phyloP scores from a whole-genome alignment of 2,329 filamentous ascomycete genomes.

The Monilinia aucupariae region DNA sequence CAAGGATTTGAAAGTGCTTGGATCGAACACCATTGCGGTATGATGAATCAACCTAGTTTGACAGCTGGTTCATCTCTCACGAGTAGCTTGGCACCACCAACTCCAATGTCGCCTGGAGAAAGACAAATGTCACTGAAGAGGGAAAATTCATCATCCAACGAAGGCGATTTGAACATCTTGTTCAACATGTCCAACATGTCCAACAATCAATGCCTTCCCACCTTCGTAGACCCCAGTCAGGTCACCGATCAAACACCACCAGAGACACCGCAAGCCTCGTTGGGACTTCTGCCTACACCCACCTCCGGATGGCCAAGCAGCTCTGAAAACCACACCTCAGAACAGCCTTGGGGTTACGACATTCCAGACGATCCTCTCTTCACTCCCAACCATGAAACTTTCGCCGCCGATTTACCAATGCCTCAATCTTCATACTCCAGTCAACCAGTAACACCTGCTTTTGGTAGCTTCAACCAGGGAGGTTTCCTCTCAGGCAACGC shows the following conservation, averaged over 20 bases:
- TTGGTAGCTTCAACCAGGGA: conserved; percentile 29
- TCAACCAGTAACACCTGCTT: conserved; percentile 34
- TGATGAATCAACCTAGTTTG: conserved; percentile 25
- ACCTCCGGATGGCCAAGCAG: conserved; percentile 20
- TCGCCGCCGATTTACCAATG: conserved; percentile 29
- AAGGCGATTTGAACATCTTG: conserved; percentile 24
- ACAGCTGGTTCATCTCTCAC: conserved; percentile 29
- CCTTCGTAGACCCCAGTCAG: neutral
- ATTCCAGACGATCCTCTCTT: conserved; percentile 31
- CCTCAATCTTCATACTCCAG: conserved; percentile 30
- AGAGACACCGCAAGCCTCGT: conserved; percentile 29
- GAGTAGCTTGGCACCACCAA: conserved; percentile 34
- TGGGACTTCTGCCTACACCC: conserved; percentile 19
- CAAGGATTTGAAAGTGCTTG: conserved; percentile 30
- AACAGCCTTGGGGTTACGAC: conserved; percentile 28
- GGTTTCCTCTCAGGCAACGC: conserved; percentile 21
- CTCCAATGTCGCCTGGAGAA: conserved; percentile 33
- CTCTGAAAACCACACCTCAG: conserved; percentile 20
- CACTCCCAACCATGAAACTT: conserved; percentile 30
- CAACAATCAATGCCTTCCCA: neutral
- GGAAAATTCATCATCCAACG: conserved; percentile 26
- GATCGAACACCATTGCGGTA: conserved; percentile 31
- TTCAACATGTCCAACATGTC: conserved; percentile 25
- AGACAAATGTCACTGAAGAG: conserved; percentile 29
- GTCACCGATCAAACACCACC: conserved; percentile 26